These are phyloP conservation scores for Parastagonospora avenae DNA, from an alignment of 2,329 filamentous ascomycete genomes.

Conservation along the genomic window DNA sequence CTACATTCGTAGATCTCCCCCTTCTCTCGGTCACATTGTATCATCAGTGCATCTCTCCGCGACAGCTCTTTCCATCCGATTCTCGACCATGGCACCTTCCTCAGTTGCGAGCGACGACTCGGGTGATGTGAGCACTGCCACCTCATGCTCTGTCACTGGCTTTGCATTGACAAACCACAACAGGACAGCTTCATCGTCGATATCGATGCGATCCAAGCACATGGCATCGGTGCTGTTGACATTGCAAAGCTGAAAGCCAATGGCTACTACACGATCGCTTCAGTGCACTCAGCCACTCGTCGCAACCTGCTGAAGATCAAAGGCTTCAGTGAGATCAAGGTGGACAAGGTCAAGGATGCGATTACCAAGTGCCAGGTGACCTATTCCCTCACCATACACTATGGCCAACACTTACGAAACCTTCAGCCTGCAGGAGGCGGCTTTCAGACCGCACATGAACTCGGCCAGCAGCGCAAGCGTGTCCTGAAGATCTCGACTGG, in stretches of 20 bases:
- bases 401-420: slow-evolving; percentile 11
- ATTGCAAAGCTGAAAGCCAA: slow-evolving; percentile 68
- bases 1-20: not conserved
- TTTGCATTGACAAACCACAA: not conserved
- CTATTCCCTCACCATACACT: not conserved
- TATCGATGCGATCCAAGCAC: slow-evolving; percentile 68
- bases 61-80: slow-evolving; percentile 3
- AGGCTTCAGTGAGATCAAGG: slow-evolving; percentile 72
- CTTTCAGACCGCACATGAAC: slow-evolving; percentile 70
- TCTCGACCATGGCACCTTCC: slow-evolving; percentile 45
- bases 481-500: slow-evolving; percentile 71
- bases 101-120: slow-evolving; percentile 60
- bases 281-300: slow-evolving; percentile 64
- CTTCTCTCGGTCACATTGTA: not conserved
- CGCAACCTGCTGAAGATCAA: slow-evolving; percentile 69
- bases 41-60: slow-evolving; percentile 6
- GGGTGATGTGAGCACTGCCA: slow-evolving; percentile 51
- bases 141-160: not conserved
- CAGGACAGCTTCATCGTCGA: slow-evolving; percentile 65
- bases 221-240: slow-evolving; percentile 69
- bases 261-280: slow-evolving; percentile 67
- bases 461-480: slow-evolving; percentile 65
- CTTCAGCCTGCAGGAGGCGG: slow-evolving; percentile 61
- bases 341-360: slow-evolving; percentile 73
- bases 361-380: slow-evolving; percentile 63